Conservation (phyloP, 495 filamentous ascomycete genomes). For the Penicillium coprophilum region DNA sequence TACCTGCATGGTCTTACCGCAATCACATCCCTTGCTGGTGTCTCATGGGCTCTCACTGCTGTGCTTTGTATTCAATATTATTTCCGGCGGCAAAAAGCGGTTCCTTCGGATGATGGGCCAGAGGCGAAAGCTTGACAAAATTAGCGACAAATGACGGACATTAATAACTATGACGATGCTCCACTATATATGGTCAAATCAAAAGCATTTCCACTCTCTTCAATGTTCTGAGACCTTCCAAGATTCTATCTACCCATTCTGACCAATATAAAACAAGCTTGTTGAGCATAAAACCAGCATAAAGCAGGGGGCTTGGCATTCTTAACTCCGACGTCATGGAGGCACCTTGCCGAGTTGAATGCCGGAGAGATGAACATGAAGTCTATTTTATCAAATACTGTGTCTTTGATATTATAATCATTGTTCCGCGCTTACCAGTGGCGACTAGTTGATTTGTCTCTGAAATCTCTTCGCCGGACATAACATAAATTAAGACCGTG, state of each 20-base stretch:
- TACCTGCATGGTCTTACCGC: conserved; percentile 48
- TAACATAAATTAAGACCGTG: conserved; percentile 19
- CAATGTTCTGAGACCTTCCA: neutral
- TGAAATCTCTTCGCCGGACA: conserved; percentile 13
- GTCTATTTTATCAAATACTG: neutral
- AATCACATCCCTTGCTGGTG: conserved; percentile 33
- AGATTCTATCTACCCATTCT: neutral
- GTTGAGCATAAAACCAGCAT: neutral
- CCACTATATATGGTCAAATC: neutral
- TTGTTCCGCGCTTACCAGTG: neutral
- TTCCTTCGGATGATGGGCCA: neutral
- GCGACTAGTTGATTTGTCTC: neutral
- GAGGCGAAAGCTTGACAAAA: neutral
- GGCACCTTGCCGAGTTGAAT: neutral
- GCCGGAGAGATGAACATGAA: neutral
- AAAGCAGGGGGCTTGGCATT: neutral
- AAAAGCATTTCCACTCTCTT: neutral
- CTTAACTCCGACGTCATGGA: neutral
- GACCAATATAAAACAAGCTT: too few species aligned
- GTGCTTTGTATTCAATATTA: conserved; percentile 27
- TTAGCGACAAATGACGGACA: neutral
- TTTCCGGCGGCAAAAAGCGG: conserved; percentile 15
- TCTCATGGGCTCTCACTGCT: conserved; percentile 29
- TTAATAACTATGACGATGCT: neutral
- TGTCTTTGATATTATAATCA: neutral